Evolutionary conservation across 331 rosid species (phyloP).

Genomic region (Malus hybrid): DNA sequence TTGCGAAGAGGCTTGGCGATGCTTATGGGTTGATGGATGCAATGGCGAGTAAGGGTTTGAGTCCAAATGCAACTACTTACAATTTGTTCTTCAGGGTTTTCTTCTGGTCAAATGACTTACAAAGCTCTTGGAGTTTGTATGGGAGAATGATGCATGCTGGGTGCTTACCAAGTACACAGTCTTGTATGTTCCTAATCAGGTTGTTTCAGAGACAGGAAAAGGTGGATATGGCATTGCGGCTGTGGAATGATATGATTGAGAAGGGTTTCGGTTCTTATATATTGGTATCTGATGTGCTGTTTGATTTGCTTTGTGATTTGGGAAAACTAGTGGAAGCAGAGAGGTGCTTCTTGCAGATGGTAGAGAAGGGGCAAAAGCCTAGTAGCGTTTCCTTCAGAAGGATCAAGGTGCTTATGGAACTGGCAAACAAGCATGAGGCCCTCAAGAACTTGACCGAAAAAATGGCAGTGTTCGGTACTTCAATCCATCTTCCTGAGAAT

Average conservation of each 20-base stretch:
- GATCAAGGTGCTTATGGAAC: constrained; percentile 83
- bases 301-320: constrained; percentile 78
- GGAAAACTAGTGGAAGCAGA: constrained; percentile 79
- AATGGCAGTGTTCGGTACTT: constrained; percentile 46
- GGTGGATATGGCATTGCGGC: constrained; percentile 71
- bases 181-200: constrained; percentile 80
- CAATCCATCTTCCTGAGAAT: constrained; percentile 21
- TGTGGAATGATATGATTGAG: constrained; percentile 87
- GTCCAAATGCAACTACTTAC: constrained; percentile 71
- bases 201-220: constrained; percentile 62
- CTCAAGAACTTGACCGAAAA: constrained; percentile 54
- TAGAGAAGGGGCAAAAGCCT: constrained; percentile 82
- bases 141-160: constrained; percentile 54
- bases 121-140: constrained; percentile 66
- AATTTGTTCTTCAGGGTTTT: constrained; percentile 74
- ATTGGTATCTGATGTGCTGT: constrained; percentile 78
- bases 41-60: constrained; percentile 57
- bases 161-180: constrained; percentile 72
- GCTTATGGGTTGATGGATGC: constrained; percentile 66
- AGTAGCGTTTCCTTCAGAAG: constrained; percentile 70
- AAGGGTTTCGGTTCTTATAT: constrained; percentile 76
- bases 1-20: constrained; percentile 75
- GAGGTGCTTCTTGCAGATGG: constrained; percentile 79
- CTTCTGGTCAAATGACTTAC: constrained; percentile 71
- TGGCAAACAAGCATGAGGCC: constrained; percentile 60